Conservation (phyloP, 495 filamentous ascomycete genomes). For the Aspergillus baeticus region DNA sequence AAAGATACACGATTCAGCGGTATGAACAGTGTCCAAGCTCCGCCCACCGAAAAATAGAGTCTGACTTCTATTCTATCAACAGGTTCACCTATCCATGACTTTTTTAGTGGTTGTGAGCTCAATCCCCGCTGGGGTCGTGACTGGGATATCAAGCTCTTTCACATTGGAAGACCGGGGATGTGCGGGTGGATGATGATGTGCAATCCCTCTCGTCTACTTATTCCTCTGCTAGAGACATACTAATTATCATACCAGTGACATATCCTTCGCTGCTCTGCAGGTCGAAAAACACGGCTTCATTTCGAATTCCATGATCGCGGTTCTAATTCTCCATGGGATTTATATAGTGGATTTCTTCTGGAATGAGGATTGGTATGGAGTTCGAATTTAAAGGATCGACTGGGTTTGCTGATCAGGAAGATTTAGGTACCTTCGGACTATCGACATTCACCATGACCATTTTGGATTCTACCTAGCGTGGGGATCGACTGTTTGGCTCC, state of each 20-base stretch:
- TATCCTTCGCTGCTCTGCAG: too few relatives aligned
- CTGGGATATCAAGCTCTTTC: slow-evolving; percentile 52
- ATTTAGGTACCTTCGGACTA: slow-evolving; percentile 50
- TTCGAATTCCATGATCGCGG: too few relatives aligned
- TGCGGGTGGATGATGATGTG: slow-evolving; percentile 42
- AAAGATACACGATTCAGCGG: background rate
- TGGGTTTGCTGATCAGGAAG: too few relatives aligned
- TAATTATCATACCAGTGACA: too few relatives aligned
- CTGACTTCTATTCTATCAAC: too few relatives aligned
- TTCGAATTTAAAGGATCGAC: too few relatives aligned
- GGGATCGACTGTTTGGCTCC: slow-evolving; percentile 46
- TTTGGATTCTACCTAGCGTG: slow-evolving; percentile 53
- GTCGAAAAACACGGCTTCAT: too few relatives aligned
- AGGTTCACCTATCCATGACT: background rate
- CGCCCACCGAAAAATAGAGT: too few relatives aligned
- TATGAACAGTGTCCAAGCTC: background rate
- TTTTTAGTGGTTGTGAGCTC: slow-evolving; percentile 38
- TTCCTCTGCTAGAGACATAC: too few relatives aligned
- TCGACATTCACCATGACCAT: slow-evolving; percentile 52
- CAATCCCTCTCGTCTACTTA: too few relatives aligned
- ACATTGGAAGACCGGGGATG: slow-evolving; percentile 48
- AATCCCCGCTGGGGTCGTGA: slow-evolving; percentile 46
- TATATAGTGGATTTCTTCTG: slow-evolving; percentile 52
- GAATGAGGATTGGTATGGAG: slow-evolving; percentile 35
- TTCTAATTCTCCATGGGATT: slow-evolving; percentile 44